Conservation (phyloP, 345 rosid genomes). For the Chamaenerion angustifolium region DNA sequence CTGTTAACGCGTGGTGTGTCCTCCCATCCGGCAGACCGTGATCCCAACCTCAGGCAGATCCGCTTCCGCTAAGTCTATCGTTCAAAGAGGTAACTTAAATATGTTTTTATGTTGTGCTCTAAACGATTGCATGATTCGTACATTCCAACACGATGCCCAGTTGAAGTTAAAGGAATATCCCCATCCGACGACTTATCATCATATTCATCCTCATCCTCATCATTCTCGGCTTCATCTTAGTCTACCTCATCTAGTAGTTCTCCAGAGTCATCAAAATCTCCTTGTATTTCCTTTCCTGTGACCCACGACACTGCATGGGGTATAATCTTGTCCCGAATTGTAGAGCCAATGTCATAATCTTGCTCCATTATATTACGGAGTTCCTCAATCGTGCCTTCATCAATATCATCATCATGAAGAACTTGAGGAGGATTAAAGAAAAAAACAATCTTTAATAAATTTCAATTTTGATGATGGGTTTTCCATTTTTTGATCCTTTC, state of each 20-base stretch:
- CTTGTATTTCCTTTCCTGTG: constrained; percentile 90
- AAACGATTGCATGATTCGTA: too few relatives aligned
- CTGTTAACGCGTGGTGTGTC: too few relatives aligned
- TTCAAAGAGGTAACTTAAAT: too few relatives aligned
- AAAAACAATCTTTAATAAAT: constrained; percentile 91
- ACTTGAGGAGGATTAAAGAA: constrained; percentile 92
- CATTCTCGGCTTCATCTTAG: constrained; percentile 32
- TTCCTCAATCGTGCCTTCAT: constrained; percentile 92
- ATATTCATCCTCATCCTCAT: constrained; percentile 29
- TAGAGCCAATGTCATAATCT: constrained; percentile 96
- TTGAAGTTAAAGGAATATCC: too few relatives aligned
- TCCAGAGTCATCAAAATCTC: constrained; percentile 53
- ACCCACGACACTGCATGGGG: constrained; percentile 96
- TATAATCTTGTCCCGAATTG: constrained; percentile 74
- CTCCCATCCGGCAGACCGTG: too few relatives aligned
- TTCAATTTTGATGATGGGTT: constrained; percentile 79
- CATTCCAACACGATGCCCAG: too few relatives aligned
- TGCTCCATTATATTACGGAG: constrained; percentile 93
- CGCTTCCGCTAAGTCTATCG: too few relatives aligned
- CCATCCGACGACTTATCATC: too few relatives aligned
- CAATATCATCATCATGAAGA: constrained; percentile 88
- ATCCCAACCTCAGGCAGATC: too few relatives aligned
- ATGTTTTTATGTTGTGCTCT: too few relatives aligned
- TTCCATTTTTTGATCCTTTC: constrained; percentile 90
- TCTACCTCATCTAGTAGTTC: constrained; percentile 24